Percentiles rank a stretch among this genome's conserved stretches.
These are phyloP conservation scores for Schwanniomyces pseudopolymorphus DNA, from an alignment of 805 yeast species.

Conservation along the genomic window DNA sequence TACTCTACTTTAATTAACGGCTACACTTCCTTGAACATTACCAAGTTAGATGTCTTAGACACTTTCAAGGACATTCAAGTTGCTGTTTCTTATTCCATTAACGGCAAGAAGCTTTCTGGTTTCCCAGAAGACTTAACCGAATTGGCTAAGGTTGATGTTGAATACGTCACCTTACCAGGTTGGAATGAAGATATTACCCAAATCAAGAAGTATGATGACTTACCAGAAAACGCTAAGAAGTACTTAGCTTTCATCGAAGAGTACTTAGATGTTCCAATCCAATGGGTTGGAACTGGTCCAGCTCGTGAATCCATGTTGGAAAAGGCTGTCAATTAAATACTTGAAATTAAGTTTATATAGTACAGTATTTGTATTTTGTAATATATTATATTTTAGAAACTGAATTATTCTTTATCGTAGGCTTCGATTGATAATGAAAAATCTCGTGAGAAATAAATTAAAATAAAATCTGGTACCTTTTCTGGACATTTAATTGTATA, in stretches of 20 bases:
- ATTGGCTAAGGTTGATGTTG: slow-evolving; percentile 88
- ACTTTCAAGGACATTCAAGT: slow-evolving; percentile 84
- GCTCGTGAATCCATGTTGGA: slow-evolving; percentile 91
- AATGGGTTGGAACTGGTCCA: slow-evolving; percentile 99
- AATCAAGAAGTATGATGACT: slow-evolving; percentile 65
- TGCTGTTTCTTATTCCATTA: slow-evolving; percentile 77
- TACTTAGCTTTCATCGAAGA: slow-evolving; percentile 87
- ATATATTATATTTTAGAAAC: background rate
- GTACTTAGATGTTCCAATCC: slow-evolving; percentile 77
- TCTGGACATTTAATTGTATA: background rate
- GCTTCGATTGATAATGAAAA: background rate
- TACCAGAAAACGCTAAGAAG: slow-evolving; percentile 84
- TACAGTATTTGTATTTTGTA: background rate
- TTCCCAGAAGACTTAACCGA: slow-evolving; percentile 92
- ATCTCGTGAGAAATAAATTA: background rate
- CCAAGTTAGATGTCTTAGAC: slow-evolving; percentile 94
- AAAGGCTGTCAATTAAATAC: slow-evolving; percentile 28
- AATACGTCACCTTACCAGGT: slow-evolving; percentile 88
- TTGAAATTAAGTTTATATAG: background rate
- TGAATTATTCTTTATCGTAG: background rate
- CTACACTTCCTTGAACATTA: slow-evolving; percentile 89
- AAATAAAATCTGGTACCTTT: background rate
- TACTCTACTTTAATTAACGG: slow-evolving; percentile 93
- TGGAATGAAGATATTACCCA: slow-evolving; percentile 86
- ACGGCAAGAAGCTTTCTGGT: slow-evolving; percentile 70